Base-by-base conservation (phyloP, 345 rosid genomes). In the Citrus hindsii region DNA sequence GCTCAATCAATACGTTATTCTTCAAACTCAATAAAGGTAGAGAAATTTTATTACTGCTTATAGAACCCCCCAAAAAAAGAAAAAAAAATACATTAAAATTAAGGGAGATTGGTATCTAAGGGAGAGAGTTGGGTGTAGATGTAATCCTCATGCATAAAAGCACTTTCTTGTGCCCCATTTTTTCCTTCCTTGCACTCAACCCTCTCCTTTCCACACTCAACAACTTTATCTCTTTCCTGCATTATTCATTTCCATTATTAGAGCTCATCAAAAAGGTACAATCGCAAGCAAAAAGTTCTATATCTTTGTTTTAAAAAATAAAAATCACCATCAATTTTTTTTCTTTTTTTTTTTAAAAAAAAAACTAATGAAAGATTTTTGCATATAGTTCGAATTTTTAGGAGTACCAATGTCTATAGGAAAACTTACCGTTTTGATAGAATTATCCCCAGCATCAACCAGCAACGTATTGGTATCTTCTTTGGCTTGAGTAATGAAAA, bases 111-210 rank as follows among this genome's bases (percentile, higher is more conserved):
- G 27, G n/a, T 8, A 48, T 25, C 9, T 33, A 71, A 61, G 75
- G 76, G 14, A 74, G 67, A 61, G 78, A 74, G 24, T 74, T 78
- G 79, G 79, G 81, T 74, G 76, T 83, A 80, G 69, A 80, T 77
- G 76, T 77, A 83, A 33, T 77, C 83, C 60, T 76, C 80, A 73
- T 67, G 65, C 67, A 27, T 78, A 56, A 61, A 68, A 27, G 63
- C 38, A 67, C 42, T 77, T 48, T 65, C 67, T 74, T 76, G 63
- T 67, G 46, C 22, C 71, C 73, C 59, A 76, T 73, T 70, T 60
- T 64, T 56, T 74, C 77, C 76, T 80, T 77, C 25, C 53, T 63
- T 77, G 79, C 81, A 68, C 53, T 61, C 76, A 53, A 70, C 81
- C 25, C 73, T 46, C 6, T 51, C 73, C 65, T 83, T 69, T 1